Base-by-base conservation (phyloP, 441 rosid genomes). In the Gossypium aridum region DNA sequence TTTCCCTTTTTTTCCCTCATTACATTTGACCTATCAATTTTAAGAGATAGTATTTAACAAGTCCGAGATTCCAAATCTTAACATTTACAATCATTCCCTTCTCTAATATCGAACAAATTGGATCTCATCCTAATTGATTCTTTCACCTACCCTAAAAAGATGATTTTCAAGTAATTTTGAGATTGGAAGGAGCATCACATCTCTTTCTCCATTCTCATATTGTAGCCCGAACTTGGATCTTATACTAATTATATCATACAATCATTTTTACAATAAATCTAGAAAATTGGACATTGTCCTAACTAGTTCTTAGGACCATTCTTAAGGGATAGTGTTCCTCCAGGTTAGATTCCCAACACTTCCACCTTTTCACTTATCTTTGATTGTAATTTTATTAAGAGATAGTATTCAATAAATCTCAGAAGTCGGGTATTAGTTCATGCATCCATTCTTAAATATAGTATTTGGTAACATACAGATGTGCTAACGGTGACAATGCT, bases 401-500 rank as follows among this genome's bases (percentile, higher is more conserved):
- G 57, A 55, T 16, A 0, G 9, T 0, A 17, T 19, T 55, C 3
- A 55, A 19, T 17, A 55, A 8, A 3, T 19, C 0, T 17, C 1
- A 7, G 3, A 17, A 17, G 3, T 19, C 4, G 25, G 3, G 19
- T 17, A 13, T 47, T 49, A 49, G 0, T n/a, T 49, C 0, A 49
- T 49, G 17, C 54, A 54, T 17, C 3, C 60, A 7, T 34, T 39
- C 13, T 17, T 3, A 57, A 57, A 34, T 1, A 34, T 7, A 34
- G 43, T 53, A 53, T 57, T 43, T 74, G 78, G 66, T 28, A 26
- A 80, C 25, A 13, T 56, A 78, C 81, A 89, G 93, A 83, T 87
- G 93, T 67, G 90, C 91, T 14, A 79, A 86, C 1, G 93, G 96
- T 16, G 96, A 89, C 71, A 91, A 87, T 56, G 96, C 93, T 4